phyloP scores from a whole-genome alignment of 1,139 yeast species.

The Yamadazyma trypodendri region DNA sequence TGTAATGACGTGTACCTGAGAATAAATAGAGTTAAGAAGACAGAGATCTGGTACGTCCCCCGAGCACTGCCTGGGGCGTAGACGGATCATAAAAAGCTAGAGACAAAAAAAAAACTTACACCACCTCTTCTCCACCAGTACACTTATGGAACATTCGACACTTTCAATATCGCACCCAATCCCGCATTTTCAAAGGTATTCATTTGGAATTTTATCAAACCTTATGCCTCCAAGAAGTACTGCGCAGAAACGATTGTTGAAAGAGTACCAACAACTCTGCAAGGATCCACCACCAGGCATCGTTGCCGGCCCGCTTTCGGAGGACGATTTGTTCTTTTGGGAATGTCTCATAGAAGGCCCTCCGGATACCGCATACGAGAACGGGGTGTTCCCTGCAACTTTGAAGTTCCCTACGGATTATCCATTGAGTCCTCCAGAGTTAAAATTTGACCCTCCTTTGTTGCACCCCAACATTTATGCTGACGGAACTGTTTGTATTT shows the following conservation, averaged over 20 bases:
- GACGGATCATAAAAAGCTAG: no score
- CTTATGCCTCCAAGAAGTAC: constrained; percentile 56
- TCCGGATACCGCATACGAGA: constrained; percentile 87
- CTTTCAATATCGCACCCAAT: constrained; percentile 1
- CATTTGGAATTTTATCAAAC: no score
- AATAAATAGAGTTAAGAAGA: no score
- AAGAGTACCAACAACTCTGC: constrained; percentile 83
- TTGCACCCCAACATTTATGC: constrained; percentile 92
- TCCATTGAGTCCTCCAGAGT: constrained; percentile 86
- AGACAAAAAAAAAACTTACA: no score
- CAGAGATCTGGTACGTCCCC: no score
- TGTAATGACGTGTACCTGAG: no score
- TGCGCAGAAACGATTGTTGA: constrained; percentile 81
- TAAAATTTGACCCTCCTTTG: constrained; percentile 81
- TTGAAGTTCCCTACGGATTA: constrained; percentile 86
- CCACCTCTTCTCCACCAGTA: neutral
- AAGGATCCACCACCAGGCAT: constrained; percentile 94
- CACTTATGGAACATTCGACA: neutral
- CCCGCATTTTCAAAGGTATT: no score
- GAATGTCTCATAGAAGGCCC: constrained; percentile 93
- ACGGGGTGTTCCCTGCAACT: constrained; percentile 86
- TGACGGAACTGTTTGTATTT: constrained; percentile 94
- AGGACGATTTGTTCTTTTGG: constrained; percentile 83
- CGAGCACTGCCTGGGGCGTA: no score
- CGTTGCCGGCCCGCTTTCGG: constrained; percentile 85